Evolutionary conservation across 176 grass and related monocot genomes (phyloP), one percentile per base, ranked within the genome.

Genomic region (Avena insularis): DNA sequence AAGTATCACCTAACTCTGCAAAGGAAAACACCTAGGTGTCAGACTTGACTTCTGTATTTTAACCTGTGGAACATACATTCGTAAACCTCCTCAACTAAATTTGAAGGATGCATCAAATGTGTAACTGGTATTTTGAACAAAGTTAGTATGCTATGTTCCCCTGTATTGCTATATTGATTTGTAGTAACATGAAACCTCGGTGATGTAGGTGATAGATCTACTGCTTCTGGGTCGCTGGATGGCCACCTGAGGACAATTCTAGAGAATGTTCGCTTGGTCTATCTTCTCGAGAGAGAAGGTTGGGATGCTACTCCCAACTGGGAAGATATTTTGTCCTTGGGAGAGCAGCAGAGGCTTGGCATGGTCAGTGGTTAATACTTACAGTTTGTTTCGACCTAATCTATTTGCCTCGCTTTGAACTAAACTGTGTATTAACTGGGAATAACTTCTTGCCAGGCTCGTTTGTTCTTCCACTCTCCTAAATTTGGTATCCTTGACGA

Each of bases 241-340:
- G 89, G 82, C 65, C 90, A 90, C 92, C 79, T 99, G 20, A 99
- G 89, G 78, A 92, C 69, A n/a, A 94, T 99, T 93, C 81, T 99
- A 71, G 94, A 93, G 88, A 90, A 92, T 83, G 92, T 94, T 75
- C 87, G 97, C 20, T 87, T 99, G 88, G 73, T 96, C 21, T 99
- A 99, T 91, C 97, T 96, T 96, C 92, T 99, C 60, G 94, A 99
- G 62, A 94, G 97, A 83, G 97, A 94, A 96, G 92, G 94, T 57
- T 99, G 92, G 97, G 97, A 99, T 92, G 89, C 94, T 81, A 91
- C 89, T 85, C 87, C 92, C 87, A 98, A 95, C 51, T 94, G 96
- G 97, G 97, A 99, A 89, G 97, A 99, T 85, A 88, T 93, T 86
- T 86, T 98, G 12, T 98, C 97, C 40, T 84, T 98, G 90, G 97